phyloP scores from a whole-genome alignment of 2,329 filamentous ascomycete species.

The Acephala macrosclerotiorum region DNA sequence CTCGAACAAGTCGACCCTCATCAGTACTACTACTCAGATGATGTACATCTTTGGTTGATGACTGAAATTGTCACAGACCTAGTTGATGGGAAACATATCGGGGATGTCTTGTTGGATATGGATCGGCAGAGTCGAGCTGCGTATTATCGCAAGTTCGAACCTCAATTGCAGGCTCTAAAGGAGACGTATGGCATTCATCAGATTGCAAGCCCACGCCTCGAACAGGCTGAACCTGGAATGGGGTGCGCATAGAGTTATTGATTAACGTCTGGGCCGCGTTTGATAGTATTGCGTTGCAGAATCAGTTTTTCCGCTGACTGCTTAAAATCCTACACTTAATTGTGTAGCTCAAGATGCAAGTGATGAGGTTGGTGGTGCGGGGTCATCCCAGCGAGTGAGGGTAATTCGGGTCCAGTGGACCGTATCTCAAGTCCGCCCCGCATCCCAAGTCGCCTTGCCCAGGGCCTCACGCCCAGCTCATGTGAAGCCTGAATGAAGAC shows the following conservation, averaged over 20 bases:
- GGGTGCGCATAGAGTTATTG: neutral
- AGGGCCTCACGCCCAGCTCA: neutral
- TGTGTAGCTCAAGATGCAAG: too few relatives aligned
- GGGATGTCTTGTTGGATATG: neutral
- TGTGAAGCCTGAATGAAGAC: neutral
- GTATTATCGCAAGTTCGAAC: neutral
- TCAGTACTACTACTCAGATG: neutral
- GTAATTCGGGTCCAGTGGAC: neutral
- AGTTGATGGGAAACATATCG: neutral
- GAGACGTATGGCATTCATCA: conserved; percentile 4
- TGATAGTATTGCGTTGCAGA: neutral
- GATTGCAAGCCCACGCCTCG: neutral
- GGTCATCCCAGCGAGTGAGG: neutral
- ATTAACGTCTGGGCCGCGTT: neutral
- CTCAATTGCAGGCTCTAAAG: neutral
- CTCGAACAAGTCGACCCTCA: neutral
- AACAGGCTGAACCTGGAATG: neutral
- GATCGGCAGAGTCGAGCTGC: neutral
- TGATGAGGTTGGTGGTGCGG: too few relatives aligned
- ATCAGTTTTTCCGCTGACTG: too few relatives aligned
- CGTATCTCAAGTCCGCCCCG: too few relatives aligned
- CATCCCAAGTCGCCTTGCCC: neutral
- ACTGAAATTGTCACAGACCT: neutral
- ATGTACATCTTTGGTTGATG: conserved; percentile 3
- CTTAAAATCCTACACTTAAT: too few relatives aligned